Percentiles rank a stretch among this genome's conserved stretches.
Conservation (phyloP, 768 basidiomycete genomes). For the Mycena olivaceomarginata region DNA sequence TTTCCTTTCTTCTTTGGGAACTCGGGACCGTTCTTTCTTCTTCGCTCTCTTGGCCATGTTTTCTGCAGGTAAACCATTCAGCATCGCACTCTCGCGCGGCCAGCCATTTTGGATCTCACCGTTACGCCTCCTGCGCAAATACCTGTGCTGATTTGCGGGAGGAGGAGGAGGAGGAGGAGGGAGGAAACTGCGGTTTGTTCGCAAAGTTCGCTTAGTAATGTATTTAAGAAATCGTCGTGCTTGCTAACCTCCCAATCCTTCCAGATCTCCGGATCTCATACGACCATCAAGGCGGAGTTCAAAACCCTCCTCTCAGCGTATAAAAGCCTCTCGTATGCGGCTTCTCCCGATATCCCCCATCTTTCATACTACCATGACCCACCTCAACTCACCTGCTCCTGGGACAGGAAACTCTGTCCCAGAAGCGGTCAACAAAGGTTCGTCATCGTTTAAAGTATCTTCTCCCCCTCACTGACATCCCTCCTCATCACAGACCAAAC, state of each 20-base stretch:
- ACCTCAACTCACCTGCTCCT: not conserved
- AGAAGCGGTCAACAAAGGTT: not conserved
- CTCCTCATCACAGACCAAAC: not conserved
- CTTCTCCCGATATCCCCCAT: not conserved
- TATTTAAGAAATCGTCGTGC: too few relatives aligned
- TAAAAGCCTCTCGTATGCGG: not conserved
- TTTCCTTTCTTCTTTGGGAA: conserved; percentile 7
- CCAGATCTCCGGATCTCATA: not conserved
- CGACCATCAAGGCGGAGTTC: conserved; percentile 2
- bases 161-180: too few relatives aligned
- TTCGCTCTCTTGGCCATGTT: not conserved
- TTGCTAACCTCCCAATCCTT: too few relatives aligned
- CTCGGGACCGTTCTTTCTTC: not conserved
- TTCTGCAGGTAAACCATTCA: not conserved
- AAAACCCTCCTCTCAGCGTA: not conserved
- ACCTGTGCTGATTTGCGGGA: too few relatives aligned
- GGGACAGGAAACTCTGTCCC: conserved; percentile 6
- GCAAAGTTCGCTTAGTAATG: too few relatives aligned
- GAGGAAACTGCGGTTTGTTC: too few relatives aligned
- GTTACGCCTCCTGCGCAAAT: too few relatives aligned
- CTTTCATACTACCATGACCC: not conserved
- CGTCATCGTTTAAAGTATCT: not conserved
- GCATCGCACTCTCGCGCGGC: too few relatives aligned
- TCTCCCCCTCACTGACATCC: not conserved
- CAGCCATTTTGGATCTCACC: too few relatives aligned